A percentile compares a stretch with the other conserved stretches of the same genome.
Conservation (phyloP, 2,329 filamentous ascomycete genomes). For the Fusarium chaquense region DNA sequence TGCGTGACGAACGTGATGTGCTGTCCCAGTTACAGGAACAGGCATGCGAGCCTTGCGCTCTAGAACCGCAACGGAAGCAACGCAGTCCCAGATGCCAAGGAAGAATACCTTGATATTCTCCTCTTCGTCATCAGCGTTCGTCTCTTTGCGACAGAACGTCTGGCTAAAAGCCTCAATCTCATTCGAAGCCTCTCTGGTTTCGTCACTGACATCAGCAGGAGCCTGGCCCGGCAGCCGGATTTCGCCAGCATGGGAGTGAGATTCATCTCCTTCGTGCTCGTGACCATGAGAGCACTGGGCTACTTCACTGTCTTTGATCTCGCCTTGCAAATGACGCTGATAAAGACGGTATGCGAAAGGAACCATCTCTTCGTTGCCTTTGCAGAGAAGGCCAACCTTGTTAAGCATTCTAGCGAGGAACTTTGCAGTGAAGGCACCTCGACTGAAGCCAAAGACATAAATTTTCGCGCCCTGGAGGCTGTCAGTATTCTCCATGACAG, state of each 20-base stretch:
- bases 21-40: constrained; percentile 55
- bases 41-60: constrained; percentile 55
- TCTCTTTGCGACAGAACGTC: constrained; percentile 60
- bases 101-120: constrained; percentile 63
- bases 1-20: constrained; percentile 63
- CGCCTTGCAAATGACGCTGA: constrained; percentile 56
- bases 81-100: constrained; percentile 67
- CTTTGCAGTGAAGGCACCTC: constrained; percentile 65
- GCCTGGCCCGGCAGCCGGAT: constrained; percentile 36
- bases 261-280: constrained; percentile 1
- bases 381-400: constrained; percentile 61
- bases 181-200: constrained; percentile 46
- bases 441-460: constrained; percentile 67
- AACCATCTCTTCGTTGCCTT: constrained; percentile 66
- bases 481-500: background rate
- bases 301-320: constrained; percentile 51
- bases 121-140: constrained; percentile 20
- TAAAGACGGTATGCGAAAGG: constrained; percentile 62
- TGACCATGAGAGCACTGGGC: constrained; percentile 25
- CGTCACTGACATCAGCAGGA: constrained; percentile 42
- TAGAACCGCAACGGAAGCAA: constrained; percentile 62
- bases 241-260: background rate
- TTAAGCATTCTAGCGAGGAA: constrained; percentile 65
- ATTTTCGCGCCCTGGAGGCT: constrained; percentile 58
- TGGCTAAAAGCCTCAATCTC: constrained; percentile 60